Conservation (phyloP, 2,329 filamentous ascomycete species). For the Colletotrichum orbiculare region DNA sequence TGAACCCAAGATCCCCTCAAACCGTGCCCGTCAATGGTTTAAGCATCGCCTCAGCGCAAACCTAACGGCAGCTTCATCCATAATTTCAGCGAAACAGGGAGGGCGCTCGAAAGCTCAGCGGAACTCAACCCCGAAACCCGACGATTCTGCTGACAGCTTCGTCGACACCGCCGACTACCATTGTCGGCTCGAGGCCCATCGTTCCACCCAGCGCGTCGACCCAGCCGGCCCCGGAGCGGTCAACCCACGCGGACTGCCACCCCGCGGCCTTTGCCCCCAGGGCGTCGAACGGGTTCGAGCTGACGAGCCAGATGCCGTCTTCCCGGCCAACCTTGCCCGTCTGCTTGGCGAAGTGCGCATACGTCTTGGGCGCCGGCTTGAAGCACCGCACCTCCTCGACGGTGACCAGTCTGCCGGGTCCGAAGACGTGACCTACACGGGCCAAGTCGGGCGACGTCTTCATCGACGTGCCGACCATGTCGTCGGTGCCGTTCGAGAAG, state of each 20-base stretch:
- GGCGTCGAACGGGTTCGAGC: constrained; percentile 79
- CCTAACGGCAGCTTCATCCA: no score
- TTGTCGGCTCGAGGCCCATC: constrained; percentile 58
- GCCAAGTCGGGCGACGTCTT: constrained; percentile 65
- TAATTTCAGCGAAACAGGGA: no score
- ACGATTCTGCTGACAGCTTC: constrained; percentile 60
- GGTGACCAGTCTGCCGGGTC: constrained; percentile 60
- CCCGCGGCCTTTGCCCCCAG: constrained; percentile 72
- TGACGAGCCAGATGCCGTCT: constrained; percentile 73
- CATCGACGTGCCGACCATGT: constrained; percentile 72
- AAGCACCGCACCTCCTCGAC: constrained; percentile 70
- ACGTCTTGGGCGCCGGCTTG: constrained; percentile 73
- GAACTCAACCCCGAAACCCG: background rate
- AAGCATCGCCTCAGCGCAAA: no score
- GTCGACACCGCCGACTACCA: constrained; percentile 66
- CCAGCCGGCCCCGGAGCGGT: constrained; percentile 72
- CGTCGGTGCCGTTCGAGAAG: constrained; percentile 76
- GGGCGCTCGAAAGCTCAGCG: no score
- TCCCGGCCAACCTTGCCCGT: constrained; percentile 58
- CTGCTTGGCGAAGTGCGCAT: constrained; percentile 66
- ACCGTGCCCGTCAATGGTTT: no score
- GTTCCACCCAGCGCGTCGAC: constrained; percentile 68
- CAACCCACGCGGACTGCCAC: constrained; percentile 74
- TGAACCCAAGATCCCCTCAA: no score
- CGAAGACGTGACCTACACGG: constrained; percentile 57